Evolutionary conservation across 1,284 basidiomycete species (phyloP).

Genomic region (Wallemia hederae): DNA sequence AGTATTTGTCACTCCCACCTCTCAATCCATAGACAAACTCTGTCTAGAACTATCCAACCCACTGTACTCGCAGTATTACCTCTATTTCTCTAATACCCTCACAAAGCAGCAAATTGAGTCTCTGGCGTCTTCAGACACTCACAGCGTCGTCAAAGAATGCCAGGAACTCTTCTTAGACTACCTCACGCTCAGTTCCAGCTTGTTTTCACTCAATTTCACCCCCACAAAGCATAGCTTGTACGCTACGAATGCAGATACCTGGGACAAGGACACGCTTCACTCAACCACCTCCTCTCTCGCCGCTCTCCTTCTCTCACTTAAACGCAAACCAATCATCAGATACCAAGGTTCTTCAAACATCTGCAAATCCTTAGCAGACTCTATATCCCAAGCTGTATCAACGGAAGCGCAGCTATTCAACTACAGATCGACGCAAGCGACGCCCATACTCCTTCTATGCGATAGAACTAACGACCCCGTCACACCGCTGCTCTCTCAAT

Average conservation of each 20-base stretch:
- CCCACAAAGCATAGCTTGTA: slow-evolving; percentile 8
- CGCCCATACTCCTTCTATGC: slow-evolving; percentile 41
- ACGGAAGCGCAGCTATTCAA: slow-evolving; percentile 42
- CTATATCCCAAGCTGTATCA: slow-evolving; percentile 11
- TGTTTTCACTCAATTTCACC: slow-evolving; percentile 49
- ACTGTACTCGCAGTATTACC: slow-evolving; percentile 83
- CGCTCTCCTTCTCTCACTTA: slow-evolving; percentile 68
- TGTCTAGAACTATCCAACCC: slow-evolving; percentile 62
- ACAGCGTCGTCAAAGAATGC: slow-evolving; percentile 74
- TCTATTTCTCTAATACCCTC: slow-evolving; percentile 85
- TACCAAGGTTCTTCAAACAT: slow-evolving; percentile 21
- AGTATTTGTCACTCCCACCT: slow-evolving; percentile 58
- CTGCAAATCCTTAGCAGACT: neutral
- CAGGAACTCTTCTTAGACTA: slow-evolving; percentile 93
- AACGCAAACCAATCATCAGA: slow-evolving; percentile 63
- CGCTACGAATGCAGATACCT: slow-evolving; percentile 30
- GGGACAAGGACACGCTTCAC: slow-evolving; percentile 46
- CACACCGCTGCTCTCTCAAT: slow-evolving; percentile 85
- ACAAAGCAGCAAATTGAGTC: slow-evolving; percentile 74
- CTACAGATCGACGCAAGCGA: slow-evolving; percentile 40
- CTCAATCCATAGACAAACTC: slow-evolving; percentile 50
- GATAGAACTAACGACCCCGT: slow-evolving; percentile 93
- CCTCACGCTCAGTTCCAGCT: slow-evolving; percentile 48
- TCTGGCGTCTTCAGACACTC: slow-evolving; percentile 78
- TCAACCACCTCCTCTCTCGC: slow-evolving; percentile 53